Base-by-base conservation (phyloP, 371 early-diverging fungal species). In the Haplosporangium sp. region DNA sequence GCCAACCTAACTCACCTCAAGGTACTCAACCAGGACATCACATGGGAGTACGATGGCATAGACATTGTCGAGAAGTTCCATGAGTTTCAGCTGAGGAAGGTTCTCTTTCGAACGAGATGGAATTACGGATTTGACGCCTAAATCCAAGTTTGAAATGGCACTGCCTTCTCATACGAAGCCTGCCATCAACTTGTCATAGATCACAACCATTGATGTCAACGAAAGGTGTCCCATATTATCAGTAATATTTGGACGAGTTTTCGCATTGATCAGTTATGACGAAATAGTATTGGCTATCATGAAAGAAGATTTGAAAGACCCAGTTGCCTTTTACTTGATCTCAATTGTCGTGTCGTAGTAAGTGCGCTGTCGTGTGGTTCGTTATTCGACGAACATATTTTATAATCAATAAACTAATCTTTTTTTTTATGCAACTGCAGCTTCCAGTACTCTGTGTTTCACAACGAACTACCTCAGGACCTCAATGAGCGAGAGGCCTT, bases 401-500 rank as follows among this genome's bases (percentile, higher is more conserved):
- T n/a, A n/a, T n/a, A n/a, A n/a, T n/a, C n/a, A n/a, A n/a, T n/a
- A n/a, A n/a, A n/a, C n/a, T n/a, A n/a, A n/a, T 36, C 21, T 54
- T 8, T 20, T 54, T 54, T 23, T 8, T 36, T 20, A 21, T 54
- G 8, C 11, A 29, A 21, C 37, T 60, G 60, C 29, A 60, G 60
- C 51, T 50, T 38, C 14, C 60, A 60, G 14, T 60, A 60, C 38
- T 60, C 50, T 50, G 38, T 14, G 6, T 60, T 60, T 20, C 60
- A 48, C 18, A 10, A 60, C n/a, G 51, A 50, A 6, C 42, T 60
- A 9, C 60, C 60, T 5, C 10, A 23, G 38, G 40, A 60, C 20
- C 43, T 60, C 5, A 60, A 60, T 36, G 60, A 60, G 51, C 51
- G 60, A 38, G 60, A 60, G 50, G 60, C 50, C 16, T 60, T 60